Percentiles rank a stretch among this genome's conserved stretches.
These are phyloP conservation scores for Cynanchum wilfordii DNA, from an alignment of 257 asterid species.

Conservation along the genomic window DNA sequence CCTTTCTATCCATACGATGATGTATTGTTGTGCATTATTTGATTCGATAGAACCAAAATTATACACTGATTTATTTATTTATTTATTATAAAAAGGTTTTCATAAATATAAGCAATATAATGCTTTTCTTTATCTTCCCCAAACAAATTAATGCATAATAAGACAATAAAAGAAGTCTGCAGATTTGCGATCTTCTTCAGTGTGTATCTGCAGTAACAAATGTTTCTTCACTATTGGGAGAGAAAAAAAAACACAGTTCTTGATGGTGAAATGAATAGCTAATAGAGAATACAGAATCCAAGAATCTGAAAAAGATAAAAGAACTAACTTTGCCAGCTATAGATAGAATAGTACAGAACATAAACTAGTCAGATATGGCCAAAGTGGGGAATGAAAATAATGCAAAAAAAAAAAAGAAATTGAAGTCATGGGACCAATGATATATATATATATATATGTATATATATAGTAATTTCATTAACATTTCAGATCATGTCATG, in stretches of 20 bases:
- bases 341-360: background rate
- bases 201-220: background rate
- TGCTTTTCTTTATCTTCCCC: too few species aligned
- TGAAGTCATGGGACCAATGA: background rate
- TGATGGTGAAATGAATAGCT: background rate
- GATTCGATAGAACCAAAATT: background rate
- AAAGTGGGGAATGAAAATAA: background rate
- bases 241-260: background rate
- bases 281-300: background rate
- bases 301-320: background rate
- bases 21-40: too few species aligned
- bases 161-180: too few species aligned
- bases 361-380: background rate
- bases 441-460: too few species aligned
- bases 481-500: slow-evolving; percentile 3
- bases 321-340: background rate
- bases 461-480: background rate
- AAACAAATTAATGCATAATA: too few species aligned
- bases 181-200: too few species aligned
- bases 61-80: background rate
- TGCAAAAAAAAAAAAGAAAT: background rate
- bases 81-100: background rate
- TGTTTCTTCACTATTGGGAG: background rate
- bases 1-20: background rate
- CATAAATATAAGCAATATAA: too few species aligned